A percentile compares a stretch with the other conserved stretches of the same genome.
Evolutionary conservation across 208 protist species (phyloP).

Genomic region (Herpetomonas samuelpessoai): DNA sequence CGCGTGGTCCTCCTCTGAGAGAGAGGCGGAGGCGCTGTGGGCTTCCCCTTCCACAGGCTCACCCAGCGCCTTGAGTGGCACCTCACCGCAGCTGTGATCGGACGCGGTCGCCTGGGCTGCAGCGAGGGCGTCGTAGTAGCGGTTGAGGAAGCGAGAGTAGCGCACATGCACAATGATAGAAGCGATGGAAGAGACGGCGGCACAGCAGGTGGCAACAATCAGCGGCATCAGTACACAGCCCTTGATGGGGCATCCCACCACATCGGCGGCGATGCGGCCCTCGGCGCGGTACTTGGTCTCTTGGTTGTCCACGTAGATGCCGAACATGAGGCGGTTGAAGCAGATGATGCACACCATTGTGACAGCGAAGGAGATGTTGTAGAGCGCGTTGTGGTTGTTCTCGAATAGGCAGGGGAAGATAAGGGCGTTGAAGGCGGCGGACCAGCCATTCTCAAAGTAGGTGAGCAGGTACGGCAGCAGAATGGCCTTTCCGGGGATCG

Average conservation of each 20-base stretch:
- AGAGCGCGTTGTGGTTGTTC: constrained; percentile 46
- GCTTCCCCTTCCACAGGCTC: neutral
- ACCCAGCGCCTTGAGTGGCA: neutral
- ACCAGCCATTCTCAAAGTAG: constrained; percentile 69
- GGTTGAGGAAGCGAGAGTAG: constrained; percentile 41
- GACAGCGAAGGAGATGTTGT: constrained; percentile 63
- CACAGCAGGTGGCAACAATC: constrained; percentile 41
- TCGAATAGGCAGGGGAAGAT: constrained; percentile 62
- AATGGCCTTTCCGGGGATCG: constrained; percentile 50
- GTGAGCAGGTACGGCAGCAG: constrained; percentile 66
- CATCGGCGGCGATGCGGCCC: constrained; percentile 22
- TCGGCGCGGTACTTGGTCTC: constrained; percentile 24
- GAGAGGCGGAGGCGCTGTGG: neutral
- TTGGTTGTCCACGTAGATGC: constrained; percentile 45
- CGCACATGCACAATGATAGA: constrained; percentile 47
- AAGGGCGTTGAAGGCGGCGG: constrained; percentile 47
- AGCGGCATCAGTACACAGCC: constrained; percentile 44
- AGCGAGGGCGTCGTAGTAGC: constrained; percentile 12
- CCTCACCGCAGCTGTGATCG: constrained; percentile 1
- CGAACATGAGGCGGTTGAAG: constrained; percentile 73
- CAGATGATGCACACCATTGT: constrained; percentile 55
- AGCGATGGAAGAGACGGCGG: constrained; percentile 28
- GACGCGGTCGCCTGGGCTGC: constrained; percentile 4
- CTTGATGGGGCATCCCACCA: constrained; percentile 29
- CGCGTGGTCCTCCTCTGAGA: neutral